Evolutionary conservation across 2,329 filamentous ascomycete species (phyloP).

Genomic region (Fusarium papillatum): DNA sequence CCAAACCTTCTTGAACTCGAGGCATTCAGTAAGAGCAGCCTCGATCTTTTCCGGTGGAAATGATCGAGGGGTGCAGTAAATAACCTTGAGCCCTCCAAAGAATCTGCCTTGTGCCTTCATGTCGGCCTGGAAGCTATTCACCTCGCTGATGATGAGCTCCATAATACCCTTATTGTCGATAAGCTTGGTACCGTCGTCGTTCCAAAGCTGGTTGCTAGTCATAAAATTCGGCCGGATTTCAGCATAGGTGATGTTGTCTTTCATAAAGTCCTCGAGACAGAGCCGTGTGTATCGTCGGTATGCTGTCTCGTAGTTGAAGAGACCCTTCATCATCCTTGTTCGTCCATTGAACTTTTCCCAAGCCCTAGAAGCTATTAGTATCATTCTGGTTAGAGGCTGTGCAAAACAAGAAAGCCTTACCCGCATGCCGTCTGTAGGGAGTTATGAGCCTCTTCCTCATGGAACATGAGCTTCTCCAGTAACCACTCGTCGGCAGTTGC

Average conservation of each 20-base stretch:
- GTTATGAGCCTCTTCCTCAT: conserved; percentile 70
- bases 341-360: conserved; percentile 77
- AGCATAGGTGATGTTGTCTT: conserved; percentile 78
- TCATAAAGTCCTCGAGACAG: conserved; percentile 72
- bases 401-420: conserved; percentile 53
- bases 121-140: conserved; percentile 60
- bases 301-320: conserved; percentile 76
- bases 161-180: conserved; percentile 72
- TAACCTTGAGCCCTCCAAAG: conserved; percentile 77
- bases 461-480: conserved; percentile 71
- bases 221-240: conserved; percentile 80
- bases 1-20: conserved; percentile 69
- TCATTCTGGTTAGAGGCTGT: neutral
- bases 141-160: conserved; percentile 69
- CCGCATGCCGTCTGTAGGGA: conserved; percentile 64
- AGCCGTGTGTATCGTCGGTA: conserved; percentile 71
- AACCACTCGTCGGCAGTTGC: conserved; percentile 66
- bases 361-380: conserved; percentile 52
- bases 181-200: conserved; percentile 64
- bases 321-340: conserved; percentile 80
- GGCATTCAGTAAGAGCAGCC: conserved; percentile 70
- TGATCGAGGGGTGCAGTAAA: conserved; percentile 78
- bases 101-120: conserved; percentile 47
- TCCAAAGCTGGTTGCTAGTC: conserved; percentile 71
- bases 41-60: conserved; percentile 64